Conservation (phyloP, 2,329 filamentous ascomycete genomes). For the Colletotrichum neosansevieriae region DNA sequence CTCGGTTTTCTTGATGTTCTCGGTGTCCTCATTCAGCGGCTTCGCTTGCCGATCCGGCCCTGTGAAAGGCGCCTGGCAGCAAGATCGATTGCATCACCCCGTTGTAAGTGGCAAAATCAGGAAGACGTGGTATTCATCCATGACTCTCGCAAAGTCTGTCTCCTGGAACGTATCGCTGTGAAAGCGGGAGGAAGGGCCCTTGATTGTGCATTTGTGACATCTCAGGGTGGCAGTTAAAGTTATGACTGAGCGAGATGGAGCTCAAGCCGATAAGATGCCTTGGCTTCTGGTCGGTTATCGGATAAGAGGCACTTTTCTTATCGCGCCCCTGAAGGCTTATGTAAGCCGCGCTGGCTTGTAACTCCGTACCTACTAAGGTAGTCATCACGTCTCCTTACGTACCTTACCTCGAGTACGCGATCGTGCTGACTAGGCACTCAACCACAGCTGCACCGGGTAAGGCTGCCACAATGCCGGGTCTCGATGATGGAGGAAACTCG, state of each 20-base stretch:
- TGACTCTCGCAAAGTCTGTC: too few relatives aligned
- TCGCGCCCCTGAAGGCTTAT: neutral
- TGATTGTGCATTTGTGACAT: neutral
- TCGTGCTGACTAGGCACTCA: neutral
- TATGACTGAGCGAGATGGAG: neutral
- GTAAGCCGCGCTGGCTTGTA: too few relatives aligned
- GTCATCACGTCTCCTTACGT: neutral
- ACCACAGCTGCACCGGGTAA: conserved; percentile 16
- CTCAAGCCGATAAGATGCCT: neutral
- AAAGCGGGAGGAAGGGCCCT: neutral
- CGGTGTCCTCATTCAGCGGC: too few relatives aligned
- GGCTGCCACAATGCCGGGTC: conserved; percentile 30
- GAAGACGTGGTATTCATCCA: neutral
- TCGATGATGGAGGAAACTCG: conserved; percentile 23
- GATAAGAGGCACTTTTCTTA: neutral
- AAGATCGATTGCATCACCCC: too few relatives aligned
- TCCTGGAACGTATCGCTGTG: neutral
- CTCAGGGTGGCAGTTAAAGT: neutral
- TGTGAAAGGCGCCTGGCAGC: too few relatives aligned
- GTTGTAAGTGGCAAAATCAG: too few relatives aligned
- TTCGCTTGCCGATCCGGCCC: too few relatives aligned
- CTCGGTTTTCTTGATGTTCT: too few relatives aligned
- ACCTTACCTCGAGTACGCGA: neutral
- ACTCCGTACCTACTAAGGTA: too few relatives aligned
- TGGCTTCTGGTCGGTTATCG: neutral